These are phyloP conservation scores for Stemphylium lycopersici DNA, from an alignment of 2,329 filamentous ascomycete species.

Conservation along the genomic window DNA sequence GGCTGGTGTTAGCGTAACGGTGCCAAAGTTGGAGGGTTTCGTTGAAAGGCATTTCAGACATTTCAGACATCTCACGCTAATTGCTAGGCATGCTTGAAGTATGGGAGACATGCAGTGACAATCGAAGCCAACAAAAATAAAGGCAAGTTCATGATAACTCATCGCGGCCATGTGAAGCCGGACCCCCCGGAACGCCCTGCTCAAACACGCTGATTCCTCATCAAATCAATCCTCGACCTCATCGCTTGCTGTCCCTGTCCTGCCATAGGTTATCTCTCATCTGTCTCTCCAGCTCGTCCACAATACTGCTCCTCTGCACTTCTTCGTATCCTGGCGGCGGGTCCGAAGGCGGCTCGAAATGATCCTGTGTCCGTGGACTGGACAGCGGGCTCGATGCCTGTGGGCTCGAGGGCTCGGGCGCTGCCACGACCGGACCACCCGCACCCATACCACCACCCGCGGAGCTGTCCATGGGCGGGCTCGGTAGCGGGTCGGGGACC, in stretches of 20 bases:
- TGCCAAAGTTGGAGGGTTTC: conserved; percentile 1
- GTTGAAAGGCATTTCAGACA: no score
- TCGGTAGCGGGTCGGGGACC: conserved; percentile 41
- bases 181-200: conserved; percentile 36
- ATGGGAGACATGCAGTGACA: background rate
- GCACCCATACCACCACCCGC: conserved; percentile 14
- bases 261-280: conserved; percentile 34
- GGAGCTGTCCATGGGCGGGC: conserved; percentile 21
- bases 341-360: conserved; percentile 65
- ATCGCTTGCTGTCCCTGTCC: conserved; percentile 19
- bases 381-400: conserved; percentile 38
- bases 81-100: no score
- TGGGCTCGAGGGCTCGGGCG: conserved; percentile 27
- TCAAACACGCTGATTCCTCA: conserved; percentile 15
- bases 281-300: conserved; percentile 70
- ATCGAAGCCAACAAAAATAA: background rate
- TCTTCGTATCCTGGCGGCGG: conserved; percentile 93
- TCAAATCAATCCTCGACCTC: conserved; percentile 13
- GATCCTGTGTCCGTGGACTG: conserved; percentile 36
- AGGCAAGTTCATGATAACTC: background rate
- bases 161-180: conserved; percentile 6
- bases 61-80: no score
- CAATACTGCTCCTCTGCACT: conserved; percentile 80
- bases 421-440: conserved; percentile 23
- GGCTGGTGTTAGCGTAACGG: background rate